These are phyloP conservation scores for Vitellaria paradoxa DNA, from an alignment of 179 eudicot genomes.

Conservation along the genomic window DNA sequence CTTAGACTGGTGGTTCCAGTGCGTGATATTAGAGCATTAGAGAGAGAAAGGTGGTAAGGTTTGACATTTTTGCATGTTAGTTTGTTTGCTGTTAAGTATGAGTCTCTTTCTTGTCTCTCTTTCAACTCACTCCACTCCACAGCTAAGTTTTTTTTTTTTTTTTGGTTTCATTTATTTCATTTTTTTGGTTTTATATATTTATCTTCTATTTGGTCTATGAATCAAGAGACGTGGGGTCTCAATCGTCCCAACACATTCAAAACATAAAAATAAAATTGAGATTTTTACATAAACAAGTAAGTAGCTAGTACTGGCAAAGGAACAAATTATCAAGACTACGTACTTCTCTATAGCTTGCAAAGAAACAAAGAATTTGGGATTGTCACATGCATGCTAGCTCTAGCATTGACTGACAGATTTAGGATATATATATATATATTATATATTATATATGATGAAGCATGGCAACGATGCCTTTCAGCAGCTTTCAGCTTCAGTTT, in stretches of 20 bases:
- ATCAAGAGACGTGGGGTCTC: no score
- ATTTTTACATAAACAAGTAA: no score
- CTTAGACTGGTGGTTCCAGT: constrained; percentile 14
- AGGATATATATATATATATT: no score
- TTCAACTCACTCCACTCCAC: not conserved
- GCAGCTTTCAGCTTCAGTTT: no score
- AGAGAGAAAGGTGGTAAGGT: not conserved
- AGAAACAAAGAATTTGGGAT: not conserved
- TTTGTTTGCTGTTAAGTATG: constrained; percentile 11
- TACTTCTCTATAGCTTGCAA: not conserved
- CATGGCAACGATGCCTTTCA: no score
- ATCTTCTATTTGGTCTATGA: no score
- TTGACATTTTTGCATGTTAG: not conserved
- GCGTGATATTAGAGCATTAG: not conserved
- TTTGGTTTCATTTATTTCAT: not conserved
- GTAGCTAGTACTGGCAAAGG: not conserved
- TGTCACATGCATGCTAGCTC: not conserved
- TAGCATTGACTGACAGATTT: no score
- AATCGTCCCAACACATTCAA: no score
- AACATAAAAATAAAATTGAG: no score
- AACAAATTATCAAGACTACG: no score
- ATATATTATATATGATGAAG: no score
- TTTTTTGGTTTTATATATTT: not conserved
- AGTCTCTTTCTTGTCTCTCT: not conserved
- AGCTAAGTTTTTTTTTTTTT: not conserved